These are phyloP conservation scores for Diplodia seriata DNA, from an alignment of 2,329 filamentous ascomycete genomes.

Conservation along the genomic window DNA sequence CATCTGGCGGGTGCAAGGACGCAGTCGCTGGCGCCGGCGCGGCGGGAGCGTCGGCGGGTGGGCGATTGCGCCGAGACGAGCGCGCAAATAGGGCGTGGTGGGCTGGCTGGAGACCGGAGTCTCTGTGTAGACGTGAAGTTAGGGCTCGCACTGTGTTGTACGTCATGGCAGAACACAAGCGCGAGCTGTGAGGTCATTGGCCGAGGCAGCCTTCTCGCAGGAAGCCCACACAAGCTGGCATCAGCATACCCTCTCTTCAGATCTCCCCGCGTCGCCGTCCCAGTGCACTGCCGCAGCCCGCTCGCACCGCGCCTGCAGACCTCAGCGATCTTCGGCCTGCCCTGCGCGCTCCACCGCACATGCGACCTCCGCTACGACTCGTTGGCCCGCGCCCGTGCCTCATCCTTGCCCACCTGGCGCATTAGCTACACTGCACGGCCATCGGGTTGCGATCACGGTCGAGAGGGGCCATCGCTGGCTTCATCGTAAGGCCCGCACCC, in stretches of 20 bases:
- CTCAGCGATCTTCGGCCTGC: constrained; percentile 9
- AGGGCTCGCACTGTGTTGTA: too few relatives aligned
- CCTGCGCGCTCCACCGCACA: neutral
- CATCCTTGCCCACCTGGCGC: constrained; percentile 5
- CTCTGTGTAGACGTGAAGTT: too few relatives aligned
- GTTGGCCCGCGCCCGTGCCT: neutral
- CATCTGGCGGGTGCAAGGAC: neutral
- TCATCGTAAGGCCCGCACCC: constrained; percentile 17
- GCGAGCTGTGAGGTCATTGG: too few relatives aligned
- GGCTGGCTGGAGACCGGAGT: too few relatives aligned
- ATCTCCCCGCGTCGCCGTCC: too few relatives aligned
- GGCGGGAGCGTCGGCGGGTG: neutral
- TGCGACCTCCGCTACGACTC: constrained; percentile 8
- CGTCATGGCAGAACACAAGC: too few relatives aligned
- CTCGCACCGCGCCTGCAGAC: neutral
- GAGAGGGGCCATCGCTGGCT: constrained; percentile 9
- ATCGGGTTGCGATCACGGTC: constrained; percentile 12
- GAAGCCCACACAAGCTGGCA: too few relatives aligned
- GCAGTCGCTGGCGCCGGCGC: neutral
- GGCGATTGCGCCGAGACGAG: too few relatives aligned
- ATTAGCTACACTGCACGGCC: constrained; percentile 1
- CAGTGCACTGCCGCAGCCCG: too few relatives aligned
- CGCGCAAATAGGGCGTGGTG: too few relatives aligned
- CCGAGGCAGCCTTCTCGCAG: too few relatives aligned
- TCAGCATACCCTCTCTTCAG: too few relatives aligned